Percentiles rank a stretch among this genome's conserved stretches.
phyloP scores from a whole-genome alignment of 352 stramenopile species.

The Stramenopiles sp. region DNA sequence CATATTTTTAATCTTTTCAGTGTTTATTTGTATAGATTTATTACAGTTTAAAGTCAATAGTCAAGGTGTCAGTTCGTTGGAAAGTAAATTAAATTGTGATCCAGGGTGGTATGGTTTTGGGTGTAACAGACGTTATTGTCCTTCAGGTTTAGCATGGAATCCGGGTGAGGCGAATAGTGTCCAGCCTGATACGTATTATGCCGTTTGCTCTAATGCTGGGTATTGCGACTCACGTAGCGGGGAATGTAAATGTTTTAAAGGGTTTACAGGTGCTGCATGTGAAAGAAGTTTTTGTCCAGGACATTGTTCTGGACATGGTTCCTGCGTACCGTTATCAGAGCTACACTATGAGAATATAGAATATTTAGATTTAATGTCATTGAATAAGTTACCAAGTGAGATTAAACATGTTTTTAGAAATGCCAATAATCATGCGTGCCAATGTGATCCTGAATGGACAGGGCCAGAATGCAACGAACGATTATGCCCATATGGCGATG shows the following conservation, averaged over 20 bases:
- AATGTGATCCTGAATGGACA: conserved; percentile 30
- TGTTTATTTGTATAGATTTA: too few species aligned
- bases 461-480: background rate
- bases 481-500: conserved; percentile 37
- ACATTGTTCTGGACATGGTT: conserved; percentile 40
- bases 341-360: too few species aligned
- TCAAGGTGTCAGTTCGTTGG: too few species aligned
- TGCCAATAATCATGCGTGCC: conserved; percentile 28
- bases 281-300: conserved; percentile 36
- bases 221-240: conserved; percentile 32
- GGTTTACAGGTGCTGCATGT: conserved; percentile 36
- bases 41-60: too few species aligned
- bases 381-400: background rate
- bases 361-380: conserved; percentile 39
- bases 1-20: too few species aligned
- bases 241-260: conserved; percentile 35
- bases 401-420: background rate
- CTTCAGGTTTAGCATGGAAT: conserved; percentile 39
- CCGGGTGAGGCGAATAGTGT: conserved; percentile 26
- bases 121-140: conserved; percentile 39
- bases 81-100: too few species aligned
- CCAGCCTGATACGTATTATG: conserved; percentile 30
- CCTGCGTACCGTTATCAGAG: conserved; percentile 44
- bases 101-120: conserved; percentile 40
- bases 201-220: conserved; percentile 36